Percentiles rank a stretch among this genome's conserved stretches.
Conservation (phyloP, 805 yeast genomes). For the Metschnikowia picachoensis region DNA sequence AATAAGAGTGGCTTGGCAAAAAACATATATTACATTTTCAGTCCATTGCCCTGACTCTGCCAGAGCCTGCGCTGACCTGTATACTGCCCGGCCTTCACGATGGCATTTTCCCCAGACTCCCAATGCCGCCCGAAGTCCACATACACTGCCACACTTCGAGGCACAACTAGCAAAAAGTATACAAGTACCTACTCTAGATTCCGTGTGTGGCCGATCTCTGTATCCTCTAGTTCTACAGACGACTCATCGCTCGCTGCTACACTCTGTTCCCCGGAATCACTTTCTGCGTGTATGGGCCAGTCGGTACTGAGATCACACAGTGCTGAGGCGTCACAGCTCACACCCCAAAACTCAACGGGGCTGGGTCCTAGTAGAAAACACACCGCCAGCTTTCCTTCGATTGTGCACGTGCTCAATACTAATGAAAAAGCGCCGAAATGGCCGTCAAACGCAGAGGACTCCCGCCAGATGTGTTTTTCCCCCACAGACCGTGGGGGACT, state of each 20-base stretch:
- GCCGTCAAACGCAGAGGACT: neutral
- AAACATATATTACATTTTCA: too few relatives aligned
- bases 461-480: constrained; percentile 7
- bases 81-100: constrained; percentile 8
- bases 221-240: too few relatives aligned
- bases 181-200: too few relatives aligned
- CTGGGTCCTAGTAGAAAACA: neutral
- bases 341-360: constrained; percentile 12
- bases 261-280: constrained; percentile 2
- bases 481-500: constrained; percentile 16
- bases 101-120: constrained; percentile 22
- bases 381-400: constrained; percentile 9
- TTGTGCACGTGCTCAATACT: constrained; percentile 1
- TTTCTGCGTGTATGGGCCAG: constrained; percentile 15
- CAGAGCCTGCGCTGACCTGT: neutral
- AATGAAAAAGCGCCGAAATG: too few relatives aligned
- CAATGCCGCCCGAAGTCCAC: neutral
- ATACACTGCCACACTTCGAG: neutral
- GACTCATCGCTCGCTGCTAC: neutral
- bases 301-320: constrained; percentile 11
- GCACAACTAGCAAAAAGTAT: too few relatives aligned
- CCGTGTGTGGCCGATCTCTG: too few relatives aligned
- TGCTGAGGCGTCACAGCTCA: constrained; percentile 2
- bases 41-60: neutral
- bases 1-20: too few relatives aligned